phyloP scores from a whole-genome alignment of 1,139 yeast genomes.

The Yamadazyma taylorii region DNA sequence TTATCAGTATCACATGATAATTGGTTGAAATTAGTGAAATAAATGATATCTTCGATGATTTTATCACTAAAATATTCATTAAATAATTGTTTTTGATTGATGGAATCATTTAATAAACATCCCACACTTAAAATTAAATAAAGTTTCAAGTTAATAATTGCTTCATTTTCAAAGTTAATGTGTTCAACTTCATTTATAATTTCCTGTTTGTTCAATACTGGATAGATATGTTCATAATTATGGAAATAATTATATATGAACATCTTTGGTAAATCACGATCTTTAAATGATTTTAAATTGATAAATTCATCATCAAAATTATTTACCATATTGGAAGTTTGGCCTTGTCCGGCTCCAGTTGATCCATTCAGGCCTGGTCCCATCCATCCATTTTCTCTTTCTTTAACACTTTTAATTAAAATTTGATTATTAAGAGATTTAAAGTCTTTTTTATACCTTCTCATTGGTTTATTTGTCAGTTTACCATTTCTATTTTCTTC shows the following conservation, averaged over 20 bases:
- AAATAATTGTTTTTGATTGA: constrained; percentile 23
- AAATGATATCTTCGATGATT: constrained; percentile 34
- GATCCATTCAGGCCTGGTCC: too few species aligned
- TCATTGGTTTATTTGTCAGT: neutral
- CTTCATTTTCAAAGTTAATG: constrained; percentile 34
- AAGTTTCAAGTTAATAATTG: constrained; percentile 38
- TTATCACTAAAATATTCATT: constrained; percentile 31
- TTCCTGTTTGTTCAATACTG: constrained; percentile 29
- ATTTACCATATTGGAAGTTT: neutral
- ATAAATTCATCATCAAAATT: constrained; percentile 37
- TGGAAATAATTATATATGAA: constrained; percentile 38
- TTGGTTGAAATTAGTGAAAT: constrained; percentile 30
- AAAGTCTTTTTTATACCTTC: constrained; percentile 1
- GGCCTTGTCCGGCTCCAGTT: neutral
- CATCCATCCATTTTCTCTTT: too few species aligned
- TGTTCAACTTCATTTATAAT: constrained; percentile 23
- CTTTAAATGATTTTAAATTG: constrained; percentile 32
- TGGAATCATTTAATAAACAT: constrained; percentile 36
- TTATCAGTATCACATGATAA: constrained; percentile 5
- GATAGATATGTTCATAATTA: constrained; percentile 37
- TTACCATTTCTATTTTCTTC: constrained; percentile 1
- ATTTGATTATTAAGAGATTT: constrained; percentile 4
- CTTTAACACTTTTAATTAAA: constrained; percentile 6
- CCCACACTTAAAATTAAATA: constrained; percentile 44
- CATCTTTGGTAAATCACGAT: constrained; percentile 27